phyloP scores from a whole-genome alignment of 768 basidiomycete species.

The Boletus huronensis region DNA sequence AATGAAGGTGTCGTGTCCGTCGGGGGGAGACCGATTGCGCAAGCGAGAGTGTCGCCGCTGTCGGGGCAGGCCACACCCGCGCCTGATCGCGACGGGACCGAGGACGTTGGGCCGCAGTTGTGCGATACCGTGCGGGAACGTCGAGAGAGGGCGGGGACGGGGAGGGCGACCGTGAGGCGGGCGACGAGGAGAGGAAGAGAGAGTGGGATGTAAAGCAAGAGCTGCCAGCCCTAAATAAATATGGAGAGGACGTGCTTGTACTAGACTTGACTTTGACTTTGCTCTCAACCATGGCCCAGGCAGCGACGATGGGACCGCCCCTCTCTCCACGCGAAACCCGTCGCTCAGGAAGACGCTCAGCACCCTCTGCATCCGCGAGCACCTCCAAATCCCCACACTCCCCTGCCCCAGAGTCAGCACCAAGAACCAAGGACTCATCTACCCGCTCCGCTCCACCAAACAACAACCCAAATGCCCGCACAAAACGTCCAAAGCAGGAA shows the following conservation, averaged over 20 bases:
- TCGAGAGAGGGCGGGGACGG: not conserved
- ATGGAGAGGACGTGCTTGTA: conserved; percentile 8
- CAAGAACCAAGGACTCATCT: conserved; percentile 42
- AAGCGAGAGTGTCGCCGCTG: not conserved
- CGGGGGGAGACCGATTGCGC: conserved; percentile 2
- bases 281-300: conserved; percentile 51
- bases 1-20: not conserved
- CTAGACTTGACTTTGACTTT: conserved; percentile 8
- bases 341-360: conserved; percentile 72
- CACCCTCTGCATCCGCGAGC: conserved; percentile 61
- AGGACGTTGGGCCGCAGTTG: not conserved
- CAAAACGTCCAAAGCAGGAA: conserved; percentile 71
- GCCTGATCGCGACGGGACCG: conserved; percentile 20
- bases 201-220: conserved; percentile 9
- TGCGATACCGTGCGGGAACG: not conserved
- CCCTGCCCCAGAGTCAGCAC: conserved; percentile 45
- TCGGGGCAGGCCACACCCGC: not conserved
- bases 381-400: conserved; percentile 75
- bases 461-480: conserved; percentile 39
- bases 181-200: not conserved
- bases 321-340: conserved; percentile 74
- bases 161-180: not conserved
- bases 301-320: conserved; percentile 71
- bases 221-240: conserved; percentile 39
- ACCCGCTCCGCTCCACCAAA: conserved; percentile 37